Percentiles rank a stretch among this genome's conserved stretches.
phyloP scores from a whole-genome alignment of 352 stramenopile genomes.

The Phytophthora europaea region DNA sequence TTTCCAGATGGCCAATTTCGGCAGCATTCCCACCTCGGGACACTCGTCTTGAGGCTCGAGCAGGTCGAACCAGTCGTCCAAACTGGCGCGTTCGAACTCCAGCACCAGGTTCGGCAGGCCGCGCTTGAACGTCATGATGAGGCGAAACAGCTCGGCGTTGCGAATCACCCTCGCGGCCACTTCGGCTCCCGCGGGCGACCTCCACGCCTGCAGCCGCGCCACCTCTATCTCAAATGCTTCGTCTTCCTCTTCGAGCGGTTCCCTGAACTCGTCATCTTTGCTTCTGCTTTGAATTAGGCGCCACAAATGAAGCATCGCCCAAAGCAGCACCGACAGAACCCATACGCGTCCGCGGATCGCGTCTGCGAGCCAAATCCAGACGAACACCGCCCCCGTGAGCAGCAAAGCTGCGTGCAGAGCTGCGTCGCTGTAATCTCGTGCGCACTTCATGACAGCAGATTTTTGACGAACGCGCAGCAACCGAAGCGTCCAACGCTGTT shows the following conservation, averaged over 20 bases:
- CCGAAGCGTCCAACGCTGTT: neutral
- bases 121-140: constrained; percentile 27
- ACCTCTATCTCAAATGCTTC: neutral
- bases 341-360: constrained; percentile 10
- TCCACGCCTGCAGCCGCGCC: constrained; percentile 8
- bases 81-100: constrained; percentile 12
- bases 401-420: constrained; percentile 10
- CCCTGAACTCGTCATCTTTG: neutral
- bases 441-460: neutral
- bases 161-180: constrained; percentile 14
- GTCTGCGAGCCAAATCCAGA: constrained; percentile 12
- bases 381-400: constrained; percentile 1
- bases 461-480: constrained; percentile 1
- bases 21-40: constrained; percentile 16
- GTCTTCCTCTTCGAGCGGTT: neutral
- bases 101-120: constrained; percentile 18
- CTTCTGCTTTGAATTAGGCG: constrained; percentile 2
- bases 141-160: constrained; percentile 22
- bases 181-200: constrained; percentile 7
- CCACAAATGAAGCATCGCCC: constrained; percentile 9
- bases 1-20: constrained; percentile 18
- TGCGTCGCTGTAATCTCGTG: constrained; percentile 5
- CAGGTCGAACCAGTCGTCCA: constrained; percentile 12
- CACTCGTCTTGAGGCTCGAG: constrained; percentile 8
- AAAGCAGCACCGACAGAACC: constrained; percentile 13